Evolutionary conservation across 768 basidiomycete species (phyloP).

Genomic region (Tylopilus vinaceipallidus): DNA sequence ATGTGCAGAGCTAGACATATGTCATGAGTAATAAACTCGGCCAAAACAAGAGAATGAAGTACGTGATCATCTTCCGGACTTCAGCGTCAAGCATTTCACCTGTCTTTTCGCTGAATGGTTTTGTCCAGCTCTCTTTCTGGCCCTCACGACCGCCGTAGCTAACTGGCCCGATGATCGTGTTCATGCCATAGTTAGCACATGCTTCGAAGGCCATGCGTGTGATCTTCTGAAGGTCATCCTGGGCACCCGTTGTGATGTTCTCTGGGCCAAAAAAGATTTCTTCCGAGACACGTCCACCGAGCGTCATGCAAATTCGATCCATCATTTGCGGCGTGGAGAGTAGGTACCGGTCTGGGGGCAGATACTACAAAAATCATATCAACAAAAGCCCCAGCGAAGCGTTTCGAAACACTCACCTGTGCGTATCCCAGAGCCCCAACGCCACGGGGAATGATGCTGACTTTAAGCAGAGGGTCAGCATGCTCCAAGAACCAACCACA

Average conservation of each 20-base stretch:
- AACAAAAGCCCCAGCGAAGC: conserved; percentile 5
- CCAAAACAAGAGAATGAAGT: conserved; percentile 20
- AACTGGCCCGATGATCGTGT: conserved; percentile 89
- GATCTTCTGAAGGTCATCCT: conserved; percentile 98
- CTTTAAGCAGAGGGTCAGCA: conserved; percentile 94
- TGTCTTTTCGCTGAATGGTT: conserved; percentile 98
- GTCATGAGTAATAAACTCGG: conserved; percentile 9
- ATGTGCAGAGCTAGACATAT: conserved; percentile 61
- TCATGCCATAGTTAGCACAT: conserved; percentile 97
- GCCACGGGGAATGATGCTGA: conserved; percentile 97
- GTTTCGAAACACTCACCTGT: conserved; percentile 52
- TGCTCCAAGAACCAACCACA: conserved; percentile 99
- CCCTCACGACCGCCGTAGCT: conserved; percentile 91
- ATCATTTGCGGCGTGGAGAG: conserved; percentile 92
- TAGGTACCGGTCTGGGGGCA: conserved; percentile 94
- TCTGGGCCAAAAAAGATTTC: conserved; percentile 94
- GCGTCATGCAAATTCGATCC: conserved; percentile 97
- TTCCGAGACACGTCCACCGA: conserved; percentile 96
- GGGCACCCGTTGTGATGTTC: conserved; percentile 96
- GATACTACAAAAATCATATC: conserved; percentile 53
- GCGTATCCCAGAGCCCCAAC: conserved; percentile 96
- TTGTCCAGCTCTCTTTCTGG: conserved; percentile 86
- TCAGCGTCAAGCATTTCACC: conserved; percentile 89
- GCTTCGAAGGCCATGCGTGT: conserved; percentile 97
- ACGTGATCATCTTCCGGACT: conserved; percentile 96